Conservation (phyloP, 208 protist genomes). For the Kentomonas sorsogonicus region DNA sequence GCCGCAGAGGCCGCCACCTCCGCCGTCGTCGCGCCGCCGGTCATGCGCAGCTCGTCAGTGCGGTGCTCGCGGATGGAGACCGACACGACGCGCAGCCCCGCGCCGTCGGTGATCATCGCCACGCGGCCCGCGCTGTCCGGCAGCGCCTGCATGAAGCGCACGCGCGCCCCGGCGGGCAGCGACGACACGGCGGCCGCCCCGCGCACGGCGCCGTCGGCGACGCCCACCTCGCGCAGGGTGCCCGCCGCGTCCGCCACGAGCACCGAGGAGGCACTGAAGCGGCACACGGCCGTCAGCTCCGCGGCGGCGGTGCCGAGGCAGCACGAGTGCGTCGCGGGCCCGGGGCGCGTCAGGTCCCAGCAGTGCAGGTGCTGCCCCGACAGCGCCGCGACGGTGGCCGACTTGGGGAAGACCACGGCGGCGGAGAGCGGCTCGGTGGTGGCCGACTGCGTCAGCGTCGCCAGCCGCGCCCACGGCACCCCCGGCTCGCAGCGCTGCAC, state of each 20-base stretch:
- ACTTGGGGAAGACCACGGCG: conserved; percentile 29
- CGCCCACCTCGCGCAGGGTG: conserved; percentile 41
- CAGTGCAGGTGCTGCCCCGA: conserved; percentile 40
- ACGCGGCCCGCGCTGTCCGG: conserved; percentile 17
- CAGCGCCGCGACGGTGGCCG: conserved; percentile 36
- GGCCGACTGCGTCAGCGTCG: conserved; percentile 46
- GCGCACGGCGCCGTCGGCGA: conserved; percentile 1
- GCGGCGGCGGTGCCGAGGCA: conserved; percentile 1
- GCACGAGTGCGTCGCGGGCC: not conserved
- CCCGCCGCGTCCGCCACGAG: conserved; percentile 35
- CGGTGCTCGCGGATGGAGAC: conserved; percentile 11
- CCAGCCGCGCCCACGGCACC: conserved; percentile 44
- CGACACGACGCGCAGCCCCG: conserved; percentile 47
- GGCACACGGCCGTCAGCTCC: conserved; percentile 48
- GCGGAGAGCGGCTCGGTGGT: conserved; percentile 35
- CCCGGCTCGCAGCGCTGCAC: conserved; percentile 43
- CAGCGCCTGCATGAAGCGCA: conserved; percentile 24
- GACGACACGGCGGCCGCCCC: conserved; percentile 14
- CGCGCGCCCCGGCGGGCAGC: conserved; percentile 6
- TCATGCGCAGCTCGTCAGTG: conserved; percentile 18
- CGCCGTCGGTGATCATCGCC: conserved; percentile 35
- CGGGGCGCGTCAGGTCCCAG: conserved; percentile 35
- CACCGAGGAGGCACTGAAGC: conserved; percentile 36
- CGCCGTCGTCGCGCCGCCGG: not conserved
- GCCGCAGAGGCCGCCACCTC: not conserved